A percentile compares a stretch with the other conserved stretches of the same genome.
Evolutionary conservation across 768 basidiomycete species (phyloP).

Genomic region (Boletus reticuloceps): DNA sequence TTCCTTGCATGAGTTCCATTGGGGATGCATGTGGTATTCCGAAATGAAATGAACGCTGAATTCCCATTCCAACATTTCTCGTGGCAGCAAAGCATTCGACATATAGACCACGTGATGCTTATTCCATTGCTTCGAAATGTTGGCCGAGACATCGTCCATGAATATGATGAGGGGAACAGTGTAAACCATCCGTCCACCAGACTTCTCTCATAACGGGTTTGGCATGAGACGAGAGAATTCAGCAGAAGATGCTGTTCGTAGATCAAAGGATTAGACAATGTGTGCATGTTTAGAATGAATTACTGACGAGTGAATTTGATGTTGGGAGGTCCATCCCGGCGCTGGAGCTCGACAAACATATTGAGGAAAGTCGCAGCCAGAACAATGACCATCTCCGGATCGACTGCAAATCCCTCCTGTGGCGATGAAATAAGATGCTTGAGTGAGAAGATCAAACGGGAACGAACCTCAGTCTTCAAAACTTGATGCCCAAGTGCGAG

Average conservation of each 20-base stretch:
- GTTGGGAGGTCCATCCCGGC: too few species aligned
- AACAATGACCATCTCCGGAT: constrained; percentile 1
- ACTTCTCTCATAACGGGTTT: constrained; percentile 15
- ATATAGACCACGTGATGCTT: constrained; percentile 35
- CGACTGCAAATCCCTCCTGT: constrained; percentile 7
- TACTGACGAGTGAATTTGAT: too few species aligned
- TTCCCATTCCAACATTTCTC: constrained; percentile 31
- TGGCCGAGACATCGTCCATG: constrained; percentile 37
- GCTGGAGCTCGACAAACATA: constrained; percentile 11
- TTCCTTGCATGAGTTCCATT: constrained; percentile 34
- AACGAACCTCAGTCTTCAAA: neutral
- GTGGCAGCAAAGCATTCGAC: constrained; percentile 31
- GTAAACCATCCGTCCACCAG: constrained; percentile 19
- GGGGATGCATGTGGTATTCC: constrained; percentile 33
- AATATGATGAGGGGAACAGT: constrained; percentile 29
- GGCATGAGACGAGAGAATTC: constrained; percentile 16
- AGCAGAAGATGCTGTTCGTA: neutral
- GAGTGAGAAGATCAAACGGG: too few species aligned
- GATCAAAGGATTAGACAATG: too few species aligned
- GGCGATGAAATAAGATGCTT: too few species aligned
- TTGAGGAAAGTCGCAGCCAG: constrained; percentile 4
- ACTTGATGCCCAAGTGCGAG: constrained; percentile 6
- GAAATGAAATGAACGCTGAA: constrained; percentile 29
- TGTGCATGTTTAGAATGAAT: too few species aligned
- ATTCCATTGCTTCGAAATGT: constrained; percentile 38